Evolutionary conservation across 176 grass and related monocot species (phyloP).

Genomic region (Carex parvula): DNA sequence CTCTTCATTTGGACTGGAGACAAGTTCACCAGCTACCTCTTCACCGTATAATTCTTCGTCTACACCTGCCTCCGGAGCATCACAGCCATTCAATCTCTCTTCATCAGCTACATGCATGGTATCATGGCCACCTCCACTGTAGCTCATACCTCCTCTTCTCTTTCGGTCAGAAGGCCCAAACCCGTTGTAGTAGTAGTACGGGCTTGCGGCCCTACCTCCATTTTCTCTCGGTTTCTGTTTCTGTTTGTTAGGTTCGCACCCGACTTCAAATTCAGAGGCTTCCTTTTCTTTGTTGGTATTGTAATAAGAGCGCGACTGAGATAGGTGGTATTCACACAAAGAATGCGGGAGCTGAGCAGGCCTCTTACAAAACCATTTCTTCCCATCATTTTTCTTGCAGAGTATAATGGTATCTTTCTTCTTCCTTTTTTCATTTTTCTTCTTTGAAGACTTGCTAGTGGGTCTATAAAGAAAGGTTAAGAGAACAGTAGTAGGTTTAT

Average conservation of each 20-base stretch:
- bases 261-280: not conserved
- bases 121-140: not conserved
- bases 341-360: constrained; percentile 11
- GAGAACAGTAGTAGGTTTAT: not conserved
- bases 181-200: constrained; percentile 24
- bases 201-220: not conserved
- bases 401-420: not conserved
- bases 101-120: not conserved
- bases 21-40: not conserved
- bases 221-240: not conserved
- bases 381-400: constrained; percentile 27
- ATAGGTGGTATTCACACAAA: constrained; percentile 21
- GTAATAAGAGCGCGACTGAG: constrained; percentile 25
- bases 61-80: not conserved
- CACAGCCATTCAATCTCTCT: not conserved
- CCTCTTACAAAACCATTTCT: constrained; percentile 27
- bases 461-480: constrained; percentile 12
- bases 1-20: constrained; percentile 14
- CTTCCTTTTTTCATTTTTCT: not conserved
- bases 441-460: constrained; percentile 8
- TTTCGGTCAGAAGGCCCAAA: constrained; percentile 13
- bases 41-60: not conserved
- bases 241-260: not conserved
- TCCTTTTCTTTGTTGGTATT: not conserved
- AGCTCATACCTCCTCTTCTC: not conserved